These are phyloP conservation scores for Candida railenensis DNA, from an alignment of 805 yeast species.

Conservation along the genomic window DNA sequence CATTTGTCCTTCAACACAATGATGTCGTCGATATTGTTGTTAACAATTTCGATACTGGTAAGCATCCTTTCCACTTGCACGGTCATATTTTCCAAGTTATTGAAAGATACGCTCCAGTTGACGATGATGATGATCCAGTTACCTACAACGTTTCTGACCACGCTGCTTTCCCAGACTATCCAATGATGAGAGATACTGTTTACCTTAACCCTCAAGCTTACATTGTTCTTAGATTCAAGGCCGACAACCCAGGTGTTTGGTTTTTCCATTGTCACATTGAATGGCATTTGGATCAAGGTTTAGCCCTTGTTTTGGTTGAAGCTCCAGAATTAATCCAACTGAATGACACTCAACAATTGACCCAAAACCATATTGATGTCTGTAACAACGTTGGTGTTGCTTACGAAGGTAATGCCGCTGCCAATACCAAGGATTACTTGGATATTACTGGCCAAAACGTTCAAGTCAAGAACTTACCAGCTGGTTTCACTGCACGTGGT, in stretches of 20 bases:
- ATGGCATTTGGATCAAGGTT: constrained; percentile 82
- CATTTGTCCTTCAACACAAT: constrained; percentile 56
- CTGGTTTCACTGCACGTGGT: constrained; percentile 94
- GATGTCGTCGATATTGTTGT: constrained; percentile 74
- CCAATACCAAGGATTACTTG: constrained; percentile 57
- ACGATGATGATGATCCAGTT: constrained; percentile 54
- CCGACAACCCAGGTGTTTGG: constrained; percentile 94
- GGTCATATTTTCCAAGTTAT: constrained; percentile 71
- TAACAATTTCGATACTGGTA: constrained; percentile 77
- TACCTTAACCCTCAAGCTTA: constrained; percentile 67
- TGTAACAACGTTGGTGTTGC: constrained; percentile 60
- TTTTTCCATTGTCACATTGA: constrained; percentile 90
- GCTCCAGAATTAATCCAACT: constrained; percentile 56
- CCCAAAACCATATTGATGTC: constrained; percentile 56
- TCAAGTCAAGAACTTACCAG: constrained; percentile 67
- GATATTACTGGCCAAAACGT: constrained; percentile 75
- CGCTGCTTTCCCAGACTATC: constrained; percentile 53
- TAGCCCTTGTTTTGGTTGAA: constrained; percentile 70
- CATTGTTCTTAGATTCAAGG: constrained; percentile 67
- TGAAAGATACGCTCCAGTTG: constrained; percentile 49
- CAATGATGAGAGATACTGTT: constrained; percentile 70
- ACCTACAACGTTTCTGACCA: constrained; percentile 38
- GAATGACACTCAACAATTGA: constrained; percentile 48
- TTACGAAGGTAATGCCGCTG: constrained; percentile 86
- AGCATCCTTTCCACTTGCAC: constrained; percentile 78